A percentile compares a stretch with the other conserved stretches of the same genome.
Conservation (phyloP, 352 stramenopile genomes). For the Globisporangium acanthophoron region DNA sequence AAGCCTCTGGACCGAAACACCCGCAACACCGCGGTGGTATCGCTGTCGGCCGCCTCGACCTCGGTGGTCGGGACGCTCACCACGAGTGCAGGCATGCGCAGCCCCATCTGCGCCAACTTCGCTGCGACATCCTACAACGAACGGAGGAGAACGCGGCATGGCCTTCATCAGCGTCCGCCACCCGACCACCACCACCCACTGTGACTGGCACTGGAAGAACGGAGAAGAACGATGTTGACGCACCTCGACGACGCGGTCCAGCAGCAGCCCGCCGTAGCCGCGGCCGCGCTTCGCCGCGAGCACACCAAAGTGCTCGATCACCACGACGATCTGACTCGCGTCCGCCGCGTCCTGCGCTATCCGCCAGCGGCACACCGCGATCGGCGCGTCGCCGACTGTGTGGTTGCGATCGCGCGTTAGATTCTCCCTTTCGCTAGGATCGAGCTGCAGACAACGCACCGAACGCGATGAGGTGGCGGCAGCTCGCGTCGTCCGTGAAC, state of each 20-base stretch:
- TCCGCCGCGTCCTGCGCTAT: constrained; percentile 24
- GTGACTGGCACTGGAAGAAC: neutral
- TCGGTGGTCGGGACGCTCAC: neutral
- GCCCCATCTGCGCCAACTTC: neutral
- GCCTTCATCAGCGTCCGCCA: neutral
- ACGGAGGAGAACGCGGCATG: neutral
- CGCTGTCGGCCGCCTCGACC: no score
- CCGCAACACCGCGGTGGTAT: neutral
- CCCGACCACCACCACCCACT: neutral
- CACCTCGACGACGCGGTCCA: constrained; percentile 10
- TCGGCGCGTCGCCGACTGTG: constrained; percentile 65
- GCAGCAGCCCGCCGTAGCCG: constrained; percentile 45
- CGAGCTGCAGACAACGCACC: constrained; percentile 21
- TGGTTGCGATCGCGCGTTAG: neutral
- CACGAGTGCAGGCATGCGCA: neutral
- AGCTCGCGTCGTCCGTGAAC: constrained; percentile 27
- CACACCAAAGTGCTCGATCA: constrained; percentile 60
- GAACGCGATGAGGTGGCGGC: constrained; percentile 57
- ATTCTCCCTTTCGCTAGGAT: neutral
- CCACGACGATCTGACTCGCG: constrained; percentile 27
- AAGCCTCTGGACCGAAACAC: neutral
- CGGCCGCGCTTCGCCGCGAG: constrained; percentile 42
- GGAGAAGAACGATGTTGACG: no score
- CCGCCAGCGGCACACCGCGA: constrained; percentile 50
- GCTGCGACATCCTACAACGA: neutral